A percentile compares a stretch with the other conserved stretches of the same genome.
Conservation (phyloP, 257 asterid species). For the Cynanchum wilfordii region DNA sequence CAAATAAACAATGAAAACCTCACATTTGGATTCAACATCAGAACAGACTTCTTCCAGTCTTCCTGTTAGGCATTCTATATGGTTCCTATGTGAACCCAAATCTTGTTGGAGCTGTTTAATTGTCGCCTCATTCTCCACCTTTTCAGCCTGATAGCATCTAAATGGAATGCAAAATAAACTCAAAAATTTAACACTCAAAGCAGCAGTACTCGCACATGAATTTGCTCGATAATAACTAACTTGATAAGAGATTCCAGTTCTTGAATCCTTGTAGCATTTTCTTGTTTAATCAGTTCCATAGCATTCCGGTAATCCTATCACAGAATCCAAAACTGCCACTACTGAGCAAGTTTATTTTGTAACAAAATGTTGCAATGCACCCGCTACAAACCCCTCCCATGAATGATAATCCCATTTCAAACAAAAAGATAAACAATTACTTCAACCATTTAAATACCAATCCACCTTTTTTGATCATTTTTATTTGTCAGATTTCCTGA, state of each 20-base stretch:
- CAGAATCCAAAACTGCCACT: background rate
- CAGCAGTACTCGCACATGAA: background rate
- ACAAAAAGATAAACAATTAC: background rate
- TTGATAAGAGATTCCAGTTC: slow-evolving; percentile 32
- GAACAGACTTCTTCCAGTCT: slow-evolving; percentile 30
- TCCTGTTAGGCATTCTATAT: slow-evolving; percentile 19
- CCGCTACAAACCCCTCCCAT: background rate
- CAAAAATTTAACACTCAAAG: background rate
- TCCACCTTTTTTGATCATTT: background rate
- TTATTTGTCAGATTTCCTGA: background rate
- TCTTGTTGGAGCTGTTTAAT: slow-evolving; percentile 29
- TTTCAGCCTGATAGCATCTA: slow-evolving; percentile 28
- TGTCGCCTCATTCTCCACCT: slow-evolving; percentile 20
- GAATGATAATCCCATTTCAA: no score
- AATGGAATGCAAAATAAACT: slow-evolving; percentile 4
- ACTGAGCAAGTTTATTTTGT: background rate
- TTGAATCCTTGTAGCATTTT: slow-evolving; percentile 21
- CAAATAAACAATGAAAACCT: background rate
- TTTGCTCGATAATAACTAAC: slow-evolving; percentile 13
- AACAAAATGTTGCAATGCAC: background rate
- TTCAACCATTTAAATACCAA: background rate
- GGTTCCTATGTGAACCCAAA: slow-evolving; percentile 28
- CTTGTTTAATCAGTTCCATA: slow-evolving; percentile 26
- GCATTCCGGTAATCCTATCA: slow-evolving; percentile 24
- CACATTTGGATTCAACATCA: slow-evolving; percentile 35